phyloP scores from a whole-genome alignment of 805 yeast genomes.

The Nakazawaea molendinolei region DNA sequence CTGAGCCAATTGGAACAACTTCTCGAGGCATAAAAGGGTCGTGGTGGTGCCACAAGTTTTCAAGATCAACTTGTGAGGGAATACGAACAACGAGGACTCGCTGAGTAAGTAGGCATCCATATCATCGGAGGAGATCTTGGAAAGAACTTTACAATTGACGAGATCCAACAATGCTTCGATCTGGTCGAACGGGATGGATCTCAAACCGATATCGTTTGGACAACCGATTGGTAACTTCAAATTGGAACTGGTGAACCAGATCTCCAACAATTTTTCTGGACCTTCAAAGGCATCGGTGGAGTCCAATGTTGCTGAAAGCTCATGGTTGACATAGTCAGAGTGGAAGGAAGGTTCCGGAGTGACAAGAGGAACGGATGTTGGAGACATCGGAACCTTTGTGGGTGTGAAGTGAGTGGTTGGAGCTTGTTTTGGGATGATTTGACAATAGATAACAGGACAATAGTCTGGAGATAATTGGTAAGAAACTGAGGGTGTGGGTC shows the following conservation, averaged over 20 bases:
- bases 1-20: slow-evolving; percentile 47
- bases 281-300: slow-evolving; percentile 95
- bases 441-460: neutral
- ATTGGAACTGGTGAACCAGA: slow-evolving; percentile 70
- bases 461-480: neutral
- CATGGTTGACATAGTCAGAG: slow-evolving; percentile 59
- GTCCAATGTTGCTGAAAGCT: slow-evolving; percentile 70
- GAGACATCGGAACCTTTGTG: slow-evolving; percentile 7
- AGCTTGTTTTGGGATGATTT: neutral
- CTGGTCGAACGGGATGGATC: slow-evolving; percentile 55
- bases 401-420: neutral
- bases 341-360: slow-evolving; percentile 5
- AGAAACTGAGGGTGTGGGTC: slow-evolving; percentile 14
- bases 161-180: slow-evolving; percentile 73
- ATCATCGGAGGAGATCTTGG: slow-evolving; percentile 58
- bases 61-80: slow-evolving; percentile 74
- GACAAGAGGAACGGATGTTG: slow-evolving; percentile 12
- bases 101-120: slow-evolving; percentile 82
- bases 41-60: slow-evolving; percentile 98
- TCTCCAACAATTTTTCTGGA: slow-evolving; percentile 87
- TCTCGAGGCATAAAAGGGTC: slow-evolving; percentile 68
- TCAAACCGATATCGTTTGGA: slow-evolving; percentile 37
- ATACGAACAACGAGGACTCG: slow-evolving; percentile 88
- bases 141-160: slow-evolving; percentile 84
- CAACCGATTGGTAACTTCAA: slow-evolving; percentile 29